Evolutionary conservation across 306 rosid genomes (phyloP), one percentile per base, ranked within the genome.

Genomic region (Carpinus viminea): DNA sequence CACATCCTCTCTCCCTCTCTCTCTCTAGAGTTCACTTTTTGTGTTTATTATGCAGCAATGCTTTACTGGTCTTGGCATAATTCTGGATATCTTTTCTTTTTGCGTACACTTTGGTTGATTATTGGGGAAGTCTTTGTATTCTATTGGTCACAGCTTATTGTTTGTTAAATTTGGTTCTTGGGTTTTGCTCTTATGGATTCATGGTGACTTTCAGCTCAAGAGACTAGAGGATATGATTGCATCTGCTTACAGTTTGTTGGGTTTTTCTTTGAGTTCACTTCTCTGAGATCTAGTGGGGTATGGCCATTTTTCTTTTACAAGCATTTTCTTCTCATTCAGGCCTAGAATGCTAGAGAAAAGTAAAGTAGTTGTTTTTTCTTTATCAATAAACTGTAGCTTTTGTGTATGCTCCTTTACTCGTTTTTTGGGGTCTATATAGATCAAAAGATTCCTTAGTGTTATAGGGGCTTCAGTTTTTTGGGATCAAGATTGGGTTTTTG

Each of bases 201-300:
- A 15, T 78, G 74, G 54, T 81, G 71, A 68, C 86, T 89, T n/a
- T n/a, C n/a, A n/a, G 79, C 79, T 86, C 77, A 89, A 87, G 86
- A 78, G 88, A 76, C 83, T 81, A 82, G 86, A 81, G 82, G 76
- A 66, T 74, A 86, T 91, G 89, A 87, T 86, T 85, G 78, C 86
- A 69, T 86, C 76, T 80, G 77, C 80, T 82, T 70, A 70, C 80
- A 47, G 82, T 62, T 86, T 87, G 46, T 78, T 86, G 84, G 74
- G 86, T 76, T 88, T 85, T 85, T 62, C 93, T 85, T 84, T 76
- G 80, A 78, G 68, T 70, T 86, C 80, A 79, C 92, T 84, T 76
- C 88, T 87, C 87, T 86, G 83, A 91, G 98, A 91, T 95, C 98
- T 87, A 79, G 86, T 83, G 86, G 95, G 85, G 86, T 88, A 86